phyloP scores from a whole-genome alignment of 345 rosid genomes.

The Geranium brycei region DNA sequence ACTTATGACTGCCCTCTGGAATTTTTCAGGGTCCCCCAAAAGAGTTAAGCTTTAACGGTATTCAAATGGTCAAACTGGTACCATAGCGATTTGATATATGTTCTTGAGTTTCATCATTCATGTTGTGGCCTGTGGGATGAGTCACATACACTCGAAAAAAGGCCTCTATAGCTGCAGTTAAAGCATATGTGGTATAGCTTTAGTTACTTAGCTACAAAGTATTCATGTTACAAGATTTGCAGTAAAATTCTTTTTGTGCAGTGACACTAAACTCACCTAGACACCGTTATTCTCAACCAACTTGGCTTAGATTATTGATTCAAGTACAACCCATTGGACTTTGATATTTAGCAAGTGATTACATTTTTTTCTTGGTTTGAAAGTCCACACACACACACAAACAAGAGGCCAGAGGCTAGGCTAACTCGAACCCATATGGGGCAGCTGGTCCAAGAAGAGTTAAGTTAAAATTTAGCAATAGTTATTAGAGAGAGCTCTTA shows the following conservation, averaged over 20 bases:
- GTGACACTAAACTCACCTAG: background rate
- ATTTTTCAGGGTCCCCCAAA: background rate
- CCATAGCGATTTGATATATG: background rate
- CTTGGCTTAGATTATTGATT: background rate
- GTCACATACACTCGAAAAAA: background rate
- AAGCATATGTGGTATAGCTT: background rate
- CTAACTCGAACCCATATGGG: background rate
- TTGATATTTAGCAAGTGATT: background rate
- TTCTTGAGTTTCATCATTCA: background rate
- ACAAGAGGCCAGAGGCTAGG: background rate
- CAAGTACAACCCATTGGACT: background rate
- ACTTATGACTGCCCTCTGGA: background rate
- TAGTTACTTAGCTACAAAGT: background rate
- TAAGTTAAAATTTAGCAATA: constrained; percentile 15
- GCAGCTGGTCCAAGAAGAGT: constrained; percentile 35
- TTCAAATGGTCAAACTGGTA: background rate
- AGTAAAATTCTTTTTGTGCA: background rate
- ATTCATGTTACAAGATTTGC: background rate
- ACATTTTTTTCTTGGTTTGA: constrained; percentile 1
- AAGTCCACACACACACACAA: constrained; percentile 1
- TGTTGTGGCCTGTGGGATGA: background rate
- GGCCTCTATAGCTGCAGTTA: background rate
- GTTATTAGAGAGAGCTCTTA: constrained; percentile 25
- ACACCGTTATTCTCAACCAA: background rate
- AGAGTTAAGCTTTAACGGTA: background rate